Base-by-base conservation (phyloP, 2,329 filamentous ascomycete species). In the Claviceps paspali region DNA sequence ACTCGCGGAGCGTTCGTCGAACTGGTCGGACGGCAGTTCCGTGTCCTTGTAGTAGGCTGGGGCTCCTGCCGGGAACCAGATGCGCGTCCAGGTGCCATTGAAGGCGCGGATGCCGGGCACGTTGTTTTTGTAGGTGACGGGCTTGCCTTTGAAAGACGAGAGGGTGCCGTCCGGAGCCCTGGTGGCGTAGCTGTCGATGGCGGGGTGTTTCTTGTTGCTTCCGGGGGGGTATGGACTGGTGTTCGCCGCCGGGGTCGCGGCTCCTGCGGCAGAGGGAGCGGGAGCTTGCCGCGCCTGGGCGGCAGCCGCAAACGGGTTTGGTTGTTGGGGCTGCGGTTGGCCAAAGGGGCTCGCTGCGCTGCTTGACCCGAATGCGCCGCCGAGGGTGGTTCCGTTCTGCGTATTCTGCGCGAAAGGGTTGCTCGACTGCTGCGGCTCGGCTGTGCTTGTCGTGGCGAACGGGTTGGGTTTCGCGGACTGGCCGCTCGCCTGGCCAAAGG, bases 11-110 rank as follows among this genome's bases (percentile, higher is more conserved):
- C 67, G 68, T 2, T 75, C 67, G 15, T 73, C 67, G 43, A 83
- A 83, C 27, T 52, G 42, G 6, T 71, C 67, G 2, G 63, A 55
- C 0, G 66, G 66, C 2, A 72, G 57, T 51, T 83, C 75, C 7
- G 79, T 79, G 43, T 79, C 71, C 43, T 67, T 67, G 36, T 71
- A 73, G 43, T 75, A 76, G 6, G 56, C 55, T 1, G 79, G 82
- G 17, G 79, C 67, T 0, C 82, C 84, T 32, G 77, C 62, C 0
- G 81, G 79, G 52, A 82, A 86, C 68, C 79, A 82, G 34, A 88
- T 77, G 45, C 71, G 75, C 35, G 70, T 64, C 61, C 70, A 73
- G 1, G 58, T 66, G 24, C 73, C 70, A 46, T 76, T 69, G 27
- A 60, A 57, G 17, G 56, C 69, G 43, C 45, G 65, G 45, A 64